Base-by-base conservation (phyloP, 2,329 filamentous ascomycete genomes). In the Microdochium bolleyi region DNA sequence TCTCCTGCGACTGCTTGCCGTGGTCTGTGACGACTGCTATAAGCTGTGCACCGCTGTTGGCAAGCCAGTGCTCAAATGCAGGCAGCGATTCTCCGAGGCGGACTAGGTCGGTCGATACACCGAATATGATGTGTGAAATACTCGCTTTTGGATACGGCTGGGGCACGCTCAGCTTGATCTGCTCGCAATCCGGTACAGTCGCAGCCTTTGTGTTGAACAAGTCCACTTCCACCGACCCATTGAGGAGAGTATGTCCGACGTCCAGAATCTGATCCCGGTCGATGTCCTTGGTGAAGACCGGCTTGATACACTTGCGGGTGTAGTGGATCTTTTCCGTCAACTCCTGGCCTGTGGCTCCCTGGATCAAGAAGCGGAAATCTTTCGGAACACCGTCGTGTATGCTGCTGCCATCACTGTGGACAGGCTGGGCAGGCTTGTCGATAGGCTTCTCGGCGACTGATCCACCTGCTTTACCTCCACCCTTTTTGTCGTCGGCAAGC, bases 61-160 rank as follows among this genome's bases (percentile, higher is more conserved):
- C 68, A 1, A 83, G 72, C 82, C 80, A 84, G 56, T 80, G 78
- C 14, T 73, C 66, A 53, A 84, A 80, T 16, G 74, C 70, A 9
- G 73, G 65, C 32, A 82, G 65, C 0, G 79, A 79, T 4, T 73
- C 70, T 37, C 72, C 65, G 52, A 84, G 64, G 34, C 81, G 73
- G 25, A 72, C 69, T 25, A 76, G 68, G 9, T 70, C 75, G 24
- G 80, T 82, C 0, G 80, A 78, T 3, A 84, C 73, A 52, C 79
- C 81, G 55, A 85, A 84, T 53, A 80, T 65, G 49, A 83, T 71
- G 50, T 82, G 73, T 0, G 71, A 67, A 56, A 79, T 78, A 9
- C 69, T 69, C 34, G 65, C 59, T 25, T 63, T 60, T 0, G 74
- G 72, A 51, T 73, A 73, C 1, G 74, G 70, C 0, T 59, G 58